Evolutionary conservation across 1,139 yeast species (phyloP).

Genomic region (Saccharomyces hybrid): DNA sequence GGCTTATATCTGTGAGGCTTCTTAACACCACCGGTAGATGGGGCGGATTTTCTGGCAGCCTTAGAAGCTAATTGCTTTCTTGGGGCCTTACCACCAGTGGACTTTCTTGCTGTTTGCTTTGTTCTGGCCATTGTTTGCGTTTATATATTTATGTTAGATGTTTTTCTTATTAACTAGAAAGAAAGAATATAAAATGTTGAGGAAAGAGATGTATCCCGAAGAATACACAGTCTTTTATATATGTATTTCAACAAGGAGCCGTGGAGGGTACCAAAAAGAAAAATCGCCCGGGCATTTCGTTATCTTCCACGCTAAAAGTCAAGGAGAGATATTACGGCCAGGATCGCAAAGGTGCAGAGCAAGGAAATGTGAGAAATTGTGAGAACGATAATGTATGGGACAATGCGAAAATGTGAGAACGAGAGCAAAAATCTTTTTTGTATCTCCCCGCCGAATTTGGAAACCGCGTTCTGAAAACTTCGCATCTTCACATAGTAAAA

Average conservation of each 20-base stretch:
- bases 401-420: neutral
- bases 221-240: neutral
- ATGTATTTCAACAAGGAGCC: neutral
- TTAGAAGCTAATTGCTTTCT: constrained; percentile 97
- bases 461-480: neutral
- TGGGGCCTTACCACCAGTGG: constrained; percentile 99
- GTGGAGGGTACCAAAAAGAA: neutral
- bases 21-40: constrained; percentile 97
- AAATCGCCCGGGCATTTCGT: neutral
- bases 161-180: neutral
- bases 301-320: neutral
- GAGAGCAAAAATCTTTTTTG: neutral
- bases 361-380: neutral
- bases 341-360: neutral
- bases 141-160: neutral
- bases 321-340: neutral
- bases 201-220: neutral
- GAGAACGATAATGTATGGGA: neutral
- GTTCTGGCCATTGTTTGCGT: constrained; percentile 79
- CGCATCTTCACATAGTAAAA: neutral
- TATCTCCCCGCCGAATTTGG: neutral
- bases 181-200: neutral
- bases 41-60: constrained; percentile 98
- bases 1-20: constrained; percentile 99
- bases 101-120: constrained; percentile 96